Base-by-base conservation (phyloP, 768 basidiomycete species). In the Lactarius tabidus region DNA sequence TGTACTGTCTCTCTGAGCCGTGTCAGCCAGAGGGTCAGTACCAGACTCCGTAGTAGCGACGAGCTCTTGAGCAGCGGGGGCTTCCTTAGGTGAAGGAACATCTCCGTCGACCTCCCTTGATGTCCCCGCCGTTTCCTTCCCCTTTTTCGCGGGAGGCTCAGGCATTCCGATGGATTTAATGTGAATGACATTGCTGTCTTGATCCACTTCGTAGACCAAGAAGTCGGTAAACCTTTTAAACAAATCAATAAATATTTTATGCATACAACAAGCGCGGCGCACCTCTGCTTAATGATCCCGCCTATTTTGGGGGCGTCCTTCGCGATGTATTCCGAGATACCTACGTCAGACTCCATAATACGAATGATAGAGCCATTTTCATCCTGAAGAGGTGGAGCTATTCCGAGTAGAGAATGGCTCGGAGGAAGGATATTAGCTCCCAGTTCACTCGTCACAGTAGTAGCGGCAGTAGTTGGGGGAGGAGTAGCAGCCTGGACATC, bases 261-360 rank as follows among this genome's bases (percentile, higher is more conserved):
- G 57, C 7, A 33, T 39, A 56, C 36, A 29, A 35, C 20, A 36
- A 64, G 35, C 33, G 31, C 14, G 48, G 72, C 83, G 67, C 64
- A 94, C 95, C 96, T 82, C 78, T 98, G 96, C 77, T 98, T 98
- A 75, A 98, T 98, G 72, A 98, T 96, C 6, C 93, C 96, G 59
- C 88, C 83, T 68, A 98, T 86, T 72, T 84, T 84, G 4, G 87
- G 82, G 28, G 90, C 82, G 65, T 84, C 84, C 14, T 80, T 80
- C 23, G 84, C 84, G 68, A 95, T 83, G 74, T 95, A 96, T 73
- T 93, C 88, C 6, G 91, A 89, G 48, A 98, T 95, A 2, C 95
- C 95, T 36, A 97, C 95, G 73, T 96, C 88, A 7, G 81, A 80
- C 74, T 97, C 94, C 67, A 79, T 74, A 35, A 86, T 73, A 60